These are phyloP conservation scores for Tylopilus cervinicoccineus DNA, from an alignment of 768 basidiomycete species.

Conservation along the genomic window DNA sequence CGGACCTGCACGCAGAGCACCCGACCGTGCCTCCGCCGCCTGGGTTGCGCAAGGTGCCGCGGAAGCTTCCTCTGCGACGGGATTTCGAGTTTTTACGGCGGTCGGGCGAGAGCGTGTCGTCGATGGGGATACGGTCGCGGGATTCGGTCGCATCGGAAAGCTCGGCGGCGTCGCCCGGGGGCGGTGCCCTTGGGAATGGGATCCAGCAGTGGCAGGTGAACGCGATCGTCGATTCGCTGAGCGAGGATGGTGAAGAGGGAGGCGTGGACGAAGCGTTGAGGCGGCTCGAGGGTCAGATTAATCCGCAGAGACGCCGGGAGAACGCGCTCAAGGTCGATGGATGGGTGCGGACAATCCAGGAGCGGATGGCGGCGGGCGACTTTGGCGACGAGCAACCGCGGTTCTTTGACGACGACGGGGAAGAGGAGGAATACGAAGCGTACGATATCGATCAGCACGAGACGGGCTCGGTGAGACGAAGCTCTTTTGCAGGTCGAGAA, in stretches of 20 bases:
- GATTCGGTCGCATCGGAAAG: conserved; percentile 53
- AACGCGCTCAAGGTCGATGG: conserved; percentile 76
- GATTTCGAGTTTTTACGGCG: conserved; percentile 79
- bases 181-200: conserved; percentile 32
- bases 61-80: conserved; percentile 67
- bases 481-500: conserved; percentile 1
- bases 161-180: conserved; percentile 34
- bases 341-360: conserved; percentile 73
- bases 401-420: conserved; percentile 45
- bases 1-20: conserved; percentile 40
- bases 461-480: conserved; percentile 23
- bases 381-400: conserved; percentile 60
- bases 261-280: conserved; percentile 81
- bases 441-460: conserved; percentile 31
- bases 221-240: conserved; percentile 68
- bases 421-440: conserved; percentile 34
- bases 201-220: conserved; percentile 85
- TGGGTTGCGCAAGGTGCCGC: conserved; percentile 50
- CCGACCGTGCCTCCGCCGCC: conserved; percentile 39
- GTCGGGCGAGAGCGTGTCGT: conserved; percentile 70
- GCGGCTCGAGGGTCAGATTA: conserved; percentile 83
- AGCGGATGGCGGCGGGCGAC: conserved; percentile 60
- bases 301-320: conserved; percentile 62
- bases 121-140: conserved; percentile 68
- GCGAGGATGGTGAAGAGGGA: conserved; percentile 70